A percentile compares a stretch with the other conserved stretches of the same genome.
Evolutionary conservation across 1,284 basidiomycete genomes (phyloP).

Genomic region (Rhodofomes roseus): DNA sequence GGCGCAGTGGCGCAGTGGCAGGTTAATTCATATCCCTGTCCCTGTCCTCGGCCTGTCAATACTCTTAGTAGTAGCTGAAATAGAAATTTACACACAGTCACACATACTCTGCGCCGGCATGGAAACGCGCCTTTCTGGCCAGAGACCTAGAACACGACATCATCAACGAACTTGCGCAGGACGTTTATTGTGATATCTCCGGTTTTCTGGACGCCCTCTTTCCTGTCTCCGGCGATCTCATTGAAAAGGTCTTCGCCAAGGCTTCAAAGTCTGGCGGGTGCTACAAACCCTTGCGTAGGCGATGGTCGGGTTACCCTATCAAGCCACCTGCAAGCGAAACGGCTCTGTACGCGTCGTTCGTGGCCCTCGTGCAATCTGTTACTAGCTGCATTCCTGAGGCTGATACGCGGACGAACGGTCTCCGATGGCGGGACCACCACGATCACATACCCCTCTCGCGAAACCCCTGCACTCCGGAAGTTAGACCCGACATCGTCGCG

Average conservation of each 20-base stretch:
- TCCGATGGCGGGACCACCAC: too few relatives aligned
- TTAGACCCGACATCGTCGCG: too few relatives aligned
- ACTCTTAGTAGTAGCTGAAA: too few relatives aligned
- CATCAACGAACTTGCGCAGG: neutral
- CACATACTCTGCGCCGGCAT: neutral
- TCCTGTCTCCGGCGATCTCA: neutral
- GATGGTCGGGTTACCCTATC: slow-evolving; percentile 20
- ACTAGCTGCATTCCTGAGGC: neutral
- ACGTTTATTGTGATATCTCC: neutral
- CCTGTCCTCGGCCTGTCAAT: too few relatives aligned
- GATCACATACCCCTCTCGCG: too few relatives aligned
- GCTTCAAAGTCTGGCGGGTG: too few relatives aligned
- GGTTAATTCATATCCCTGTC: too few relatives aligned
- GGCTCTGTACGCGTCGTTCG: neutral
- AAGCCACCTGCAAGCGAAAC: slow-evolving; percentile 18
- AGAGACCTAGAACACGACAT: neutral
- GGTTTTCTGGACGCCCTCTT: neutral
- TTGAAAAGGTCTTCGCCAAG: neutral
- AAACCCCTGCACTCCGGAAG: too few relatives aligned
- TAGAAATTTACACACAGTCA: too few relatives aligned
- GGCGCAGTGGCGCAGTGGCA: too few relatives aligned
- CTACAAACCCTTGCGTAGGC: neutral
- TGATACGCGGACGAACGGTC: too few relatives aligned
- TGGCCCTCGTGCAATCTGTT: neutral
- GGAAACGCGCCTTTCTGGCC: neutral